Base-by-base conservation (phyloP, 1,284 basidiomycete species). In the Exsudoporus floridanus region DNA sequence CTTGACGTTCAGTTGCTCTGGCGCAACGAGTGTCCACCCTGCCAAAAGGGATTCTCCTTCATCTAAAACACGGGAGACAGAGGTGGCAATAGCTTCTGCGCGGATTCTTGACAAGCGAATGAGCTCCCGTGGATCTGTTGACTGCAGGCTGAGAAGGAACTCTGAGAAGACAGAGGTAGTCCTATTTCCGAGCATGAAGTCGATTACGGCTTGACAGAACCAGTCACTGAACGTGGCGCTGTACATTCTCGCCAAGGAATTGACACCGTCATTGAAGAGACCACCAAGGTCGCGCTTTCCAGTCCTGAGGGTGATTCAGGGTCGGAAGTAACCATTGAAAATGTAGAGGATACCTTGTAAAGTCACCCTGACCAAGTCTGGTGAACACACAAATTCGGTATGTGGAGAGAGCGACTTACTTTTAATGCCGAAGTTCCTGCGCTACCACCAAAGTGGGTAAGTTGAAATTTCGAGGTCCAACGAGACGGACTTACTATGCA, bases 131-230 rank as follows among this genome's bases (percentile, higher is more conserved):
- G 94, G 93, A 70, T 99, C 96, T 13, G 89, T 89, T 9, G 90
- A 91, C 61, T 90, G 87, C 45, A 97, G 76, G 60, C 86, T 92
- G 54, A 89, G 78, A 46, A 95, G 74, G 69, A 97, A 97, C 69
- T 97, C 94, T 33, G 91, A 88, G 72, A 97, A 97, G 5, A 95
- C 92, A 31, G 88, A 80, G 21, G 86, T 67, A 0, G 86, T 88
- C 52, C 94, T 88, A 69, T 94, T 86, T 25, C 94, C 94, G 45
- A 94, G 84, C 77, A 92, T 84, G 67, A 88, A 97, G 66, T 96
- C 93, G 60, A 95, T 93, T 45, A 94, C 90, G 1, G 94, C 91
- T 75, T 99, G 96, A 48, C 84, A 88, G 73, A 98, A 99, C 84
- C 95, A 98, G 73, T 98, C 96, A 53, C 88, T 88, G 63, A 95